These are phyloP conservation scores for Decorospora gaudefroyi DNA, from an alignment of 2,329 filamentous ascomycete species.

Conservation along the genomic window DNA sequence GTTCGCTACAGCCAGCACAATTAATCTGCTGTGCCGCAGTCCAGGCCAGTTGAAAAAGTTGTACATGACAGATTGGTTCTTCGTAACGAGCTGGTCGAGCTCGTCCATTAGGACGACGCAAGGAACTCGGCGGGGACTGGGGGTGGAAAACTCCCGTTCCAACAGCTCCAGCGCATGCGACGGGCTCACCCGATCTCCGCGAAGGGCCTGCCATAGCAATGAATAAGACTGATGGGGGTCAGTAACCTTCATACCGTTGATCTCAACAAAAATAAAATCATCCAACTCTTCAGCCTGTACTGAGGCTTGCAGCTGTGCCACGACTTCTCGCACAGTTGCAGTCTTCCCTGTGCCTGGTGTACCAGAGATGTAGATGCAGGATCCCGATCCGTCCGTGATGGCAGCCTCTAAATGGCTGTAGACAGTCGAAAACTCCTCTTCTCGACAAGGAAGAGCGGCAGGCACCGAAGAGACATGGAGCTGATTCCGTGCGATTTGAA, in stretches of 20 bases:
- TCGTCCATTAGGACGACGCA: constrained; percentile 99
- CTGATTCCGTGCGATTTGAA: constrained; percentile 84
- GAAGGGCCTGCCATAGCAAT: constrained; percentile 92
- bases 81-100: constrained; percentile 94
- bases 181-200: constrained; percentile 88
- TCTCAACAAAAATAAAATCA: constrained; percentile 98
- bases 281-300: constrained; percentile 90
- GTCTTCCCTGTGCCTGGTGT: constrained; percentile 98
- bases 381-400: constrained; percentile 88
- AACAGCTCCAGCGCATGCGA: constrained; percentile 88
- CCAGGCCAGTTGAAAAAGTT: constrained; percentile 99
- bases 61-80: constrained; percentile 99
- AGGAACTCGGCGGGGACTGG: constrained; percentile 85
- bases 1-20: constrained; percentile 96
- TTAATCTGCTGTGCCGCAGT: constrained; percentile 84
- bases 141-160: constrained; percentile 89
- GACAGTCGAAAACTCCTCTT: constrained; percentile 87
- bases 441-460: constrained; percentile 83
- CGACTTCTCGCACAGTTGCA: constrained; percentile 93
- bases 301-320: constrained; percentile 83
- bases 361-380: constrained; percentile 99
- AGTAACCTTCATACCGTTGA: constrained; percentile 99
- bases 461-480: constrained; percentile 95
- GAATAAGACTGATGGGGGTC: constrained; percentile 97
- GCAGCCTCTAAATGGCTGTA: constrained; percentile 93